Percentiles rank a stretch among this genome's conserved stretches.
Conservation (phyloP, 208 protist species). For the Acanthamoeba culbertsoni region DNA sequence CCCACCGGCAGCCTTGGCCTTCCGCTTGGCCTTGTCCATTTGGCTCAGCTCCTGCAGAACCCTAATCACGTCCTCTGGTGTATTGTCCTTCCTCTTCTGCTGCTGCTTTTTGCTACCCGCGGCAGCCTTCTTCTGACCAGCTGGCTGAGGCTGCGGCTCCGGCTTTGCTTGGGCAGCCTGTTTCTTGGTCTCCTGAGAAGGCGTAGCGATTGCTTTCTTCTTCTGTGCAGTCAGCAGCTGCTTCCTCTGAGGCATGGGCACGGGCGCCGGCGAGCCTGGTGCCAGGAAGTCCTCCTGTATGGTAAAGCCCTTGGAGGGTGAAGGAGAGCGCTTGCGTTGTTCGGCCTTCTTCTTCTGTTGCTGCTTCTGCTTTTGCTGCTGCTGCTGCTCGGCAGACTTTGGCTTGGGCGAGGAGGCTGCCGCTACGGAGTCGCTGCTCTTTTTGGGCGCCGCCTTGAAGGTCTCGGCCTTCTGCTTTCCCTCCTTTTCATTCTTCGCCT, state of each 20-base stretch:
- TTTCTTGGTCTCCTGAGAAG: neutral
- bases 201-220: neutral
- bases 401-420: neutral
- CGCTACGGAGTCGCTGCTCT: neutral
- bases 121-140: neutral
- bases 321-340: neutral
- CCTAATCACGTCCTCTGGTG: neutral
- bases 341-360: neutral
- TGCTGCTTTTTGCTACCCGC: neutral
- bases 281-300: conserved; percentile 23
- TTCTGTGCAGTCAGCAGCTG: neutral
- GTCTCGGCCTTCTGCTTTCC: neutral
- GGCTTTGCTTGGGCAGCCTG: neutral
- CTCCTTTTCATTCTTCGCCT: neutral
- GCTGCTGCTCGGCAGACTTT: neutral
- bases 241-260: neutral
- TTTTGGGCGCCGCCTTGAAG: no score
- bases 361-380: neutral
- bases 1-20: neutral
- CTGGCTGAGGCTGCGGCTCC: neutral
- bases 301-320: neutral
- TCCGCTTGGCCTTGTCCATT: neutral
- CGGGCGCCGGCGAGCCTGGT: neutral
- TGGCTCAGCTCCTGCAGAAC: neutral
- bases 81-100: neutral